Conservation (phyloP, 208 protist genomes). For the Angomonas ambiguus region DNA sequence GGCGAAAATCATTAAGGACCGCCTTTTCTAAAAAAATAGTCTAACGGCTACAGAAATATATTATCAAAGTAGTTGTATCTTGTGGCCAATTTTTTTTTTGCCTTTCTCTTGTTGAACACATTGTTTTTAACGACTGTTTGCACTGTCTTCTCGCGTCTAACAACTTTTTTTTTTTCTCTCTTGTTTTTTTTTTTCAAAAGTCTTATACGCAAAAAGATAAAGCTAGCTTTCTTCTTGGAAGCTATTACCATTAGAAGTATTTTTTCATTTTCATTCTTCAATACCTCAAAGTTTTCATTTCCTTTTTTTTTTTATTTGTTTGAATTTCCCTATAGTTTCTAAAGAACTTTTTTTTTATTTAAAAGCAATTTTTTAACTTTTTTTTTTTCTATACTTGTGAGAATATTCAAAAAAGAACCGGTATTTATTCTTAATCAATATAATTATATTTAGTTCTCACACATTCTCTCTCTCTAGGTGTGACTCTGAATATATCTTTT, state of each 20-base stretch:
- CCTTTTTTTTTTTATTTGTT: constrained; percentile 9
- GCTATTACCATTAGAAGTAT: neutral
- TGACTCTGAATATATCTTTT: neutral
- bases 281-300: constrained; percentile 10
- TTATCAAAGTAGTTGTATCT: no score
- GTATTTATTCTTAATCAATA: neutral
- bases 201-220: no score
- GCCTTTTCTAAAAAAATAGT: no score
- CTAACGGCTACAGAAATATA: no score
- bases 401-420: neutral
- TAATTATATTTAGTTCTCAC: neutral
- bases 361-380: constrained; percentile 5
- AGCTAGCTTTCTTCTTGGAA: no score
- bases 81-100: neutral
- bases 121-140: neutral
- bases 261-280: constrained; percentile 7
- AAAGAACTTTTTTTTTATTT: constrained; percentile 6
- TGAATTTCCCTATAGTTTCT: constrained; percentile 9
- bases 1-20: no score
- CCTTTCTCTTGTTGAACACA: constrained; percentile 16
- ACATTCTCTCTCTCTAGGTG: neutral
- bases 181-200: constrained; percentile 9
- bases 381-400: no score
- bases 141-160: neutral
- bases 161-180: constrained; percentile 7